A percentile compares a stretch with the other conserved stretches of the same genome.
These are phyloP conservation scores for Fusarium coffeatum DNA, from an alignment of 2,329 filamentous ascomycete species.

Conservation along the genomic window DNA sequence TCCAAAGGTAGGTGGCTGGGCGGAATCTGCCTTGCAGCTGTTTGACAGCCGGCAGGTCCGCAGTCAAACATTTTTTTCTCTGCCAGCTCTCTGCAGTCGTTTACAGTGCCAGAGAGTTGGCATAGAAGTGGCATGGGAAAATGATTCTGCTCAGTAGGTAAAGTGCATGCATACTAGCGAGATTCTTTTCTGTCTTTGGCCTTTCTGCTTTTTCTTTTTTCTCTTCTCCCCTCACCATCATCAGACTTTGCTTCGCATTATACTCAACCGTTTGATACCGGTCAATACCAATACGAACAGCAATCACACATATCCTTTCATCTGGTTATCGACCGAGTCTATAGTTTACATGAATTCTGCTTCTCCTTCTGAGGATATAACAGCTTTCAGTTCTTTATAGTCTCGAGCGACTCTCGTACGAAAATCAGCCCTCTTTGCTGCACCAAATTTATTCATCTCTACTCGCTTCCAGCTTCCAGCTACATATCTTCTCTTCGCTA, in stretches of 20 bases:
- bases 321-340: constrained; percentile 4
- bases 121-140: not conserved
- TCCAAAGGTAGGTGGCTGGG: not conserved
- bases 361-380: constrained; percentile 4
- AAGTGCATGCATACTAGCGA: not conserved
- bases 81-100: not conserved
- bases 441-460: not conserved
- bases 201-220: not conserved
- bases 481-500: not conserved
- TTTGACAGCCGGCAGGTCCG: not conserved
- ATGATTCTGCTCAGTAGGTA: not conserved
- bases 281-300: not conserved
- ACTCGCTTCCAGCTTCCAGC: not conserved
- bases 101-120: constrained; percentile 1
- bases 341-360: not conserved
- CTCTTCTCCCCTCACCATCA: not conserved
- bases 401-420: not conserved
- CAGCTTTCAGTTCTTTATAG: not conserved
- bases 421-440: not conserved
- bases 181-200: not conserved
- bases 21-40: not conserved
- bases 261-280: constrained; percentile 18
- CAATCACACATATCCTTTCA: not conserved
- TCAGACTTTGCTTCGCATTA: constrained; percentile 19
- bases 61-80: not conserved